Base-by-base conservation (phyloP, 2,329 filamentous ascomycete species). In the Thielaviopsis populi region DNA sequence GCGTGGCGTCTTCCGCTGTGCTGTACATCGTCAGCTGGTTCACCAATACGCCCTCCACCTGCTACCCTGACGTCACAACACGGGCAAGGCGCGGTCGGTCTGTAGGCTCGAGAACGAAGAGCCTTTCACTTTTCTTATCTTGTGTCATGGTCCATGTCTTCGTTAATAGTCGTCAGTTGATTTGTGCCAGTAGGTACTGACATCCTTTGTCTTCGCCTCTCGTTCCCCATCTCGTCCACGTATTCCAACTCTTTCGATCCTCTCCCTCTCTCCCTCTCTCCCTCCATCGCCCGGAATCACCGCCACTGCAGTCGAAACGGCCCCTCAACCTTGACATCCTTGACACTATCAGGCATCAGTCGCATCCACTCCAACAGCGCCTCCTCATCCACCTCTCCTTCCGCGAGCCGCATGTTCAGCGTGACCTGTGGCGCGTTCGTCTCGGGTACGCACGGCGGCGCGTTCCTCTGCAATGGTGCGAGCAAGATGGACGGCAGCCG, bases 301-400 rank as follows among this genome's bases (percentile, higher is more conserved):
- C 61, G 46, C 63, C 63, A 66, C 46, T 66, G 63, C 22, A 42
- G 42, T 63, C 73, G 70, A 62, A 75, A 80, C 22, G 79, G 78
- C 2, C 78, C 78, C 27, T 83, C 80, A 53, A 83, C 76, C 70
- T 78, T 80, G 63, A 83, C 74, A 65, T 83, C 80, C 68, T 74
- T 77, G 67, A 83, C 76, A 7, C 79, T 78, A 64, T 82, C 79
- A 1, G 81, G 81, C 76, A 83, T 80, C 69, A 80, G 73, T 24
- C 81, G 77, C 67, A 84, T 71, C 80, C 81, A 83, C 69, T 83
- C 80, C 63, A 77, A 74, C 80, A 81, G 83, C 63, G 72, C 77
- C 61, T 83, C 80, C 62, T 78, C 70, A 66, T 80, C 77, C 66
- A 81, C 71, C 37, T 75, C 75, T 27, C 80, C 79, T 48, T 82